These are phyloP conservation scores for Chrysosphaeria jannelii DNA, from an alignment of 2,329 filamentous ascomycete species.

Conservation along the genomic window DNA sequence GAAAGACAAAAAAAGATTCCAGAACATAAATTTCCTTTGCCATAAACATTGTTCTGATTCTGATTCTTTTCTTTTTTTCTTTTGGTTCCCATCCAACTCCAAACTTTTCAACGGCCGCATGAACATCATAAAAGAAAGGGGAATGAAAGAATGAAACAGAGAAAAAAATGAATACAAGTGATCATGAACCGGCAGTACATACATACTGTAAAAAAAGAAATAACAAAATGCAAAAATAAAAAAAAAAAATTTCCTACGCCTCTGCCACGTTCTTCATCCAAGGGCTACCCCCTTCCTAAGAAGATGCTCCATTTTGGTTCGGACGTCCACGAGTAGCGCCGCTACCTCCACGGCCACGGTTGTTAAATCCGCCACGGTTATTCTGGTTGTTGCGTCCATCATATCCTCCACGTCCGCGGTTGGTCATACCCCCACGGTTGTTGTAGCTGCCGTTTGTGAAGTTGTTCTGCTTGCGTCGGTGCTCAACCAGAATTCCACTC, in stretches of 20 bases:
- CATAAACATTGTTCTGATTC: too few species aligned
- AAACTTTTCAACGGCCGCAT: slow-evolving; percentile 1
- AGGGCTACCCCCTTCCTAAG: too few species aligned
- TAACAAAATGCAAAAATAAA: neutral
- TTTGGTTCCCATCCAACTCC: too few species aligned
- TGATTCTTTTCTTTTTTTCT: too few species aligned
- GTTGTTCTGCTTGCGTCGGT: slow-evolving; percentile 42
- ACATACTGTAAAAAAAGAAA: neutral
- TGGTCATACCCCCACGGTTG: slow-evolving; percentile 26
- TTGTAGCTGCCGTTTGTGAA: slow-evolving; percentile 40
- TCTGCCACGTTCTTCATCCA: too few species aligned
- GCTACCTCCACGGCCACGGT: slow-evolving; percentile 26
- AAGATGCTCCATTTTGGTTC: too few species aligned
- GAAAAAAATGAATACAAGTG: too few species aligned
- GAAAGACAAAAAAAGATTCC: slow-evolving; percentile 1
- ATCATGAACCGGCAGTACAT: slow-evolving; percentile 1
- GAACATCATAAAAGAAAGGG: neutral
- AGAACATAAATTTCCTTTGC: slow-evolving; percentile 1
- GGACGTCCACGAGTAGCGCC: slow-evolving; percentile 35
- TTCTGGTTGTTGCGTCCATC: slow-evolving; percentile 28
- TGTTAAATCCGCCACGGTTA: slow-evolving; percentile 37
- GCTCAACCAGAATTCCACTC: slow-evolving; percentile 64
- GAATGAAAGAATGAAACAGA: slow-evolving; percentile 1
- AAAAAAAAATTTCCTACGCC: slow-evolving; percentile 1
- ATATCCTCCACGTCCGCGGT: slow-evolving; percentile 35